These are phyloP conservation scores for Jackrogersella minutella DNA, from an alignment of 495 filamentous ascomycete species.

Conservation along the genomic window DNA sequence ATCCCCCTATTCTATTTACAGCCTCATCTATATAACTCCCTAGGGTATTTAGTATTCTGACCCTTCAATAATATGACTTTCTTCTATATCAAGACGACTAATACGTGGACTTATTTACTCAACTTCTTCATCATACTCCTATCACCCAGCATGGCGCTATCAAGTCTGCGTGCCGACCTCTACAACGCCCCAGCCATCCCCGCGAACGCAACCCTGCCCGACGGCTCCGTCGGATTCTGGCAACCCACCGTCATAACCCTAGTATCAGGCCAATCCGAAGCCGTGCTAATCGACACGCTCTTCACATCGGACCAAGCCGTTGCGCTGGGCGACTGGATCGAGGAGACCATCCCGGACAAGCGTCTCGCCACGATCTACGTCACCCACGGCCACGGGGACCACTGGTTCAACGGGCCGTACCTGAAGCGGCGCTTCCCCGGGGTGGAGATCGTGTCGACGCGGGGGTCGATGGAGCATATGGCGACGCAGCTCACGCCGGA, in stretches of 20 bases:
- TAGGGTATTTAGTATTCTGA: background rate
- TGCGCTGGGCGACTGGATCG: slow-evolving; percentile 59
- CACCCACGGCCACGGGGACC: slow-evolving; percentile 59
- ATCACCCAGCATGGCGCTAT: background rate
- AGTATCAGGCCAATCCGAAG: slow-evolving; percentile 36
- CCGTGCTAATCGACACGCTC: slow-evolving; percentile 47
- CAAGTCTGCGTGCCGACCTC: slow-evolving; percentile 6
- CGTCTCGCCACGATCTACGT: slow-evolving; percentile 52
- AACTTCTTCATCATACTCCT: background rate
- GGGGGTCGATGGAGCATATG: slow-evolving; percentile 46
- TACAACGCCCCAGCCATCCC: slow-evolving; percentile 12
- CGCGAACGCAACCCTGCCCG: slow-evolving; percentile 19
- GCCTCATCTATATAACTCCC: too few relatives aligned
- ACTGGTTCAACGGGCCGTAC: slow-evolving; percentile 50
- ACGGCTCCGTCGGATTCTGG: slow-evolving; percentile 31
- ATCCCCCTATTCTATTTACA: background rate
- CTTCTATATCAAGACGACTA: background rate
- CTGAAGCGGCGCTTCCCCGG: slow-evolving; percentile 47
- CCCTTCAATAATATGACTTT: background rate
- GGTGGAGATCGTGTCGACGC: slow-evolving; percentile 43
- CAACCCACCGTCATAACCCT: slow-evolving; percentile 43
- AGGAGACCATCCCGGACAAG: slow-evolving; percentile 33
- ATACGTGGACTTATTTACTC: background rate
- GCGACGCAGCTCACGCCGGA: slow-evolving; percentile 28
- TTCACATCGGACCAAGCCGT: slow-evolving; percentile 48